phyloP scores from a whole-genome alignment of 2,329 filamentous ascomycete genomes.

The Colletotrichum musicola region DNA sequence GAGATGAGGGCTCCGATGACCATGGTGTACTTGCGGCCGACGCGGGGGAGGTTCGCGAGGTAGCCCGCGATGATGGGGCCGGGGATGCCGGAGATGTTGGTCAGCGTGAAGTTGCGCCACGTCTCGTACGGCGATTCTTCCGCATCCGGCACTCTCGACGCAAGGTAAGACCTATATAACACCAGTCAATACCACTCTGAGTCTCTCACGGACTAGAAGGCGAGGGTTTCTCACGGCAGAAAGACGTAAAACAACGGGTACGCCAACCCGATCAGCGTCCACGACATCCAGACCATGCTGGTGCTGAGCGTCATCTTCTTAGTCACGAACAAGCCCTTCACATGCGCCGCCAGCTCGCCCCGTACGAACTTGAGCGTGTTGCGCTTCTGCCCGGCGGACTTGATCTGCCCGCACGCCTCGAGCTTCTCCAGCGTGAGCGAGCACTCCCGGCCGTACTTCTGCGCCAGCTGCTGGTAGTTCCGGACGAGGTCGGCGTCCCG shows the following conservation, averaged over 20 bases:
- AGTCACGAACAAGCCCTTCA: constrained; percentile 75
- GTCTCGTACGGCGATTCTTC: constrained; percentile 53
- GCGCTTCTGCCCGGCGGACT: constrained; percentile 48
- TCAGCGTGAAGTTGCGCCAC: constrained; percentile 81
- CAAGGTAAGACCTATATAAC: constrained; percentile 16
- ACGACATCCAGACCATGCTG: constrained; percentile 74
- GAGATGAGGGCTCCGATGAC: constrained; percentile 74
- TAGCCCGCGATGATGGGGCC: constrained; percentile 77
- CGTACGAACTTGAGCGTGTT: constrained; percentile 18
- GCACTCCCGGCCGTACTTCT: constrained; percentile 54
- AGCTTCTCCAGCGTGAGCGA: constrained; percentile 56
- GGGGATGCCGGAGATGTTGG: constrained; percentile 75
- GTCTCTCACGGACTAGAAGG: background rate
- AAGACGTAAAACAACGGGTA: constrained; percentile 85
- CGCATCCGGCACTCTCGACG: constrained; percentile 20
- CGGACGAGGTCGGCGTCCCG: constrained; percentile 63
- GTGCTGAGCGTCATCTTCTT: constrained; percentile 72
- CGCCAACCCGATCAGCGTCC: constrained; percentile 77
- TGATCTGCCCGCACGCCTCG: constrained; percentile 58
- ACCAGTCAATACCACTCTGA: background rate
- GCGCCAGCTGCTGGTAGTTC: constrained; percentile 53
- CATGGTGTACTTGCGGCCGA: constrained; percentile 76
- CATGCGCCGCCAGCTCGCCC: constrained; percentile 57
- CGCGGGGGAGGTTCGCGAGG: constrained; percentile 69
- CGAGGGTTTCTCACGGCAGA: constrained; percentile 61